Base-by-base conservation (phyloP, 768 basidiomycete species). In the Nidularia pulvinata region DNA sequence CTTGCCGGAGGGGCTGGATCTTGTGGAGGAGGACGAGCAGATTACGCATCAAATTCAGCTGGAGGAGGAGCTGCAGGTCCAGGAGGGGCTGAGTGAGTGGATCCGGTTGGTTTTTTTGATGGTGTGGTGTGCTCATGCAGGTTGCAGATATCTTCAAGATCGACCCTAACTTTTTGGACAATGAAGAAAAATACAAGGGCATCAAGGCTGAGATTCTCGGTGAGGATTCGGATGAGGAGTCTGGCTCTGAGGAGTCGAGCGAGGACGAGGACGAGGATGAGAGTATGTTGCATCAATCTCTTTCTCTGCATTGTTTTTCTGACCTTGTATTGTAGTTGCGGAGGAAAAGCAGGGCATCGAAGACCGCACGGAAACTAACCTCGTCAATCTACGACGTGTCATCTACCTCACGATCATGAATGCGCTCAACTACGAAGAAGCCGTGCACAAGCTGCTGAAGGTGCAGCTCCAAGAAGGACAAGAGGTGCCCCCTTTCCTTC, bases 361-460 rank as follows among this genome's bases (percentile, higher is more conserved):
- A 64, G 97, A 99, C 68, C 85, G 85, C 59, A 98, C 97, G 0
- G 94, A 91, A 67, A 97, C 95, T 13, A 97, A 97, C 65, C 75
- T 98, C 52, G 94, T 98, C 68, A 98, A 98, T 69, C 73, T 99
- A 48, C 88, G 97, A 48, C 84, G 95, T 62, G 82, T 85, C 22
- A 98, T 99, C 67, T 99, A 99, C 68, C 73, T 99, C 58, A 97
- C 97, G 0, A 96, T 98, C 77, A 98, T 98, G 96, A 98, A 98
- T 65, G 93, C 95, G 45, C 80, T 98, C 54, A 95, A 93, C 69
- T 97, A 94, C 66, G 97, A 99, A 69, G 97, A 99, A 85, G 96
- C 96, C 0, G 95, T 98, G 0, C 97, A 99, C 72, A 99, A 99
- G 67, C 72, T 99, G 32, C 83, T 98, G 65, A 98, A 96, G 69